Base-by-base conservation (phyloP, 208 protist species). In the Trypanosoma cruzi region DNA sequence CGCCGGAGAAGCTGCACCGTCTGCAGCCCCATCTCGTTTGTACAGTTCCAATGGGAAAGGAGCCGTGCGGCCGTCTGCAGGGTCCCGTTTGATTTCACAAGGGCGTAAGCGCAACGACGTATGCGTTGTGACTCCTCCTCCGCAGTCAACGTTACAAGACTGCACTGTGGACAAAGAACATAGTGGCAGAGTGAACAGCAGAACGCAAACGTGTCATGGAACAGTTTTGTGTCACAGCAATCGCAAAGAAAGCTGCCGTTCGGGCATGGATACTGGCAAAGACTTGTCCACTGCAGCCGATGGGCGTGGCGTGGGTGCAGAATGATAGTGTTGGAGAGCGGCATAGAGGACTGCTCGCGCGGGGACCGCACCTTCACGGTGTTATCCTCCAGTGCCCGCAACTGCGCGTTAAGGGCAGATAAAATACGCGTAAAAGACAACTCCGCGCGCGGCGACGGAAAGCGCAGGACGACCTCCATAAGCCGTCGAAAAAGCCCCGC, bases 121-220 rank as follows among this genome's bases (percentile, higher is more conserved):
- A 74, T 24, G 22, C 89, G 78, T 63, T 63, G 20, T 18, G 40
- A 55, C 59, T 83, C 73, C 63, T 91, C 76, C 49, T 71, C 71
- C 29, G 78, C 31, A 5, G 70, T 85, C 4, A 85, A 36, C 14
- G 64, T 62, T 69, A 85, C 83, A 13, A 78, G 66, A n/a, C 79
- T 77, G 80, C 90, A 95, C 44, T 50, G 66, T 22, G 87, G 61
- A 64, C 90, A 95, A 32, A 95, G 63, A 68, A 90, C 86, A 48
- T 79, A 95, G 59, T 70, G 73, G 73, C 90, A 95, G 8, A 57
- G 36, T 29, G 68, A 49, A 63, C 90, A 95, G 72, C 89, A 85
- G 62, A 86, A 95, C 67, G 77, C 80, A 64, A 81, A 77, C 60
- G 62, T 61, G 28, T 77, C 68, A 29, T 44, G 29, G 10, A 42